These are phyloP conservation scores for Dothistroma pini DNA, from an alignment of 2,329 filamentous ascomycete species.

Conservation along the genomic window DNA sequence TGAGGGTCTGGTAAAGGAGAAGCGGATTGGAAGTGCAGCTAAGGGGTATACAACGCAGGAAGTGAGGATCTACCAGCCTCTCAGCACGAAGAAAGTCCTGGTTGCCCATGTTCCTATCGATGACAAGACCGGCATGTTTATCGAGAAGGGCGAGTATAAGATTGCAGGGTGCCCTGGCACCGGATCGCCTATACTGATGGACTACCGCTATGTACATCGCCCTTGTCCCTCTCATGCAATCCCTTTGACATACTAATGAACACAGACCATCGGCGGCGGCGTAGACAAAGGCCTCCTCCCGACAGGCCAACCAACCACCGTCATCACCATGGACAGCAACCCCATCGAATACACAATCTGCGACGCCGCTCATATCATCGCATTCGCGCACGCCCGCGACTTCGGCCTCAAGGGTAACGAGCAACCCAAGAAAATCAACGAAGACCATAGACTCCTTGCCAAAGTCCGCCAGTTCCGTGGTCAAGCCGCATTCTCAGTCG, in stretches of 20 bases:
- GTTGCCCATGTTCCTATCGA: constrained; percentile 19
- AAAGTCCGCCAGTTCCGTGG: constrained; percentile 15
- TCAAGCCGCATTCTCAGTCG: constrained; percentile 14
- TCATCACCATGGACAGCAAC: constrained; percentile 13
- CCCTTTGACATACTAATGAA: not conserved
- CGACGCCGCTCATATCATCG: constrained; percentile 20
- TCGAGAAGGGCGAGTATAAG: constrained; percentile 16
- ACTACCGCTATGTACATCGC: constrained; percentile 13
- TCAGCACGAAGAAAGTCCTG: constrained; percentile 17
- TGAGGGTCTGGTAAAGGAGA: constrained; percentile 17
- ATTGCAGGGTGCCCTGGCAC: constrained; percentile 19
- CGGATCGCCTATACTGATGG: constrained; percentile 21
- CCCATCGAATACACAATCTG: constrained; percentile 17
- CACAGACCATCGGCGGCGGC: constrained; percentile 16
- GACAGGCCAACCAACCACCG: constrained; percentile 10
- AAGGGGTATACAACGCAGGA: constrained; percentile 17
- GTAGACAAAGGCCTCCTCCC: constrained; percentile 16
- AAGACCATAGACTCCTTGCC: constrained; percentile 10
- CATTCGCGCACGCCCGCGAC: constrained; percentile 14
- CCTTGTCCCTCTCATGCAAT: not conserved
- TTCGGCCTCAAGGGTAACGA: constrained; percentile 17
- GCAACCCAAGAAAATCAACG: constrained; percentile 16
- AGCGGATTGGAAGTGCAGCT: constrained; percentile 8
- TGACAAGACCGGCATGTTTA: constrained; percentile 9
- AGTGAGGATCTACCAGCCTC: constrained; percentile 18